These are phyloP conservation scores for Populus nigra DNA, from an alignment of 345 rosid genomes.

Conservation along the genomic window DNA sequence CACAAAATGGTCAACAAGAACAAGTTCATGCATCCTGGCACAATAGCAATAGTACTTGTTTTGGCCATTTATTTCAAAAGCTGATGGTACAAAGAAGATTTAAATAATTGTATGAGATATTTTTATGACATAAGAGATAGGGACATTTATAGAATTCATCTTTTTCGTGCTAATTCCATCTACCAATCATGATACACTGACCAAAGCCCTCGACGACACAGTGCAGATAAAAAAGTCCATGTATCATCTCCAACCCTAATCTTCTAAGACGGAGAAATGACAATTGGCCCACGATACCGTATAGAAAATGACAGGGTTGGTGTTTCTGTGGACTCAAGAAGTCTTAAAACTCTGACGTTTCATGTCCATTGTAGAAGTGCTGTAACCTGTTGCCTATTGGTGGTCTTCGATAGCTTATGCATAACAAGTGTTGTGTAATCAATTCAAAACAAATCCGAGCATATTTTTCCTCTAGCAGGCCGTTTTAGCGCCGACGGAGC, in stretches of 20 bases:
- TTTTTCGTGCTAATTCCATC: no score
- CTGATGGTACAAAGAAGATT: background rate
- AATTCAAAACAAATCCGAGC: background rate
- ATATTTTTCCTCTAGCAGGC: background rate
- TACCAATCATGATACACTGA: no score
- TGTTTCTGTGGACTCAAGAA: background rate
- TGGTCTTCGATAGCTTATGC: background rate
- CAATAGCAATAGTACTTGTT: background rate
- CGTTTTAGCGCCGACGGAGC: background rate
- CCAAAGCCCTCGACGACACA: no score
- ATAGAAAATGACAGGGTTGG: background rate
- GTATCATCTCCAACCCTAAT: background rate
- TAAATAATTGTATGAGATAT: background rate
- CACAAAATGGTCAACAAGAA: background rate
- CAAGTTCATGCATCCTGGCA: background rate
- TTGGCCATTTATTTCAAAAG: background rate
- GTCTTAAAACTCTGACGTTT: background rate
- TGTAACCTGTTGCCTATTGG: background rate
- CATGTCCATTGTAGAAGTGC: background rate
- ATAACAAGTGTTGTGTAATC: background rate
- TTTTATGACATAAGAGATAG: no score
- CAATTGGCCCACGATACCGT: background rate
- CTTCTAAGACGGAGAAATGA: background rate
- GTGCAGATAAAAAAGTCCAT: background rate
- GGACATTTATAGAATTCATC: no score